Base-by-base conservation (phyloP, 768 basidiomycete genomes). In the Calocybe indica region DNA sequence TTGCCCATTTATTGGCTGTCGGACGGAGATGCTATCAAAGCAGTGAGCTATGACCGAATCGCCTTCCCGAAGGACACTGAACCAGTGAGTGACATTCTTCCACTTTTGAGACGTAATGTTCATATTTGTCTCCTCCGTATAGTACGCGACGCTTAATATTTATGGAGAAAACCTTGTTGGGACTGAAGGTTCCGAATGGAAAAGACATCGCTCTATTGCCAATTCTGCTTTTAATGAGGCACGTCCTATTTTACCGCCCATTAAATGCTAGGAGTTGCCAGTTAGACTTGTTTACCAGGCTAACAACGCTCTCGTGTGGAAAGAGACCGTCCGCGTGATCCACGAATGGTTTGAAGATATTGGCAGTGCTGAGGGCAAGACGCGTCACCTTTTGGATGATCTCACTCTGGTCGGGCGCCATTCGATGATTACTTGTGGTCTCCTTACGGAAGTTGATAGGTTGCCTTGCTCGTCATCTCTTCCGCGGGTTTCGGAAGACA, bases 211-310 rank as follows among this genome's bases (percentile, higher is more conserved):
- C 37, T 58, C 55, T 7, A 62, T 74, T 0, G 62, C 73, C 14
- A 75, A 72, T 44, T 68, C 73, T 9, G 77, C 77, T 1, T 79
- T 79, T 57, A 75, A 68, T 40, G 77, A 78, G 61, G 76, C 62
- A 47, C 9, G 13, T 22, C 22, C 40, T 40, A 11, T 13, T 37
- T 12, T 30, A 14, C n/a, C 10, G n/a, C 6, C 14, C 12, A 7
- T 13, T 7, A 10, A 10, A 22, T 11, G n/a, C 7, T 11, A 5
- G 5, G 5, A 9, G 22, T 4, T 33, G 10, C 29, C 36, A n/a
- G 13, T 31, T 11, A 10, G 28, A 8, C 15, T 32, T 45, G 35
- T 12, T 13, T 43, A 42, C 39, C 47, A 77, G 75, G 64, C 68
- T 8, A 74, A 77, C 33, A 64, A 71, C 46, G 67, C 71, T 5